Evolutionary conservation across 306 rosid genomes (phyloP).

Genomic region (Fagus crenata): DNA sequence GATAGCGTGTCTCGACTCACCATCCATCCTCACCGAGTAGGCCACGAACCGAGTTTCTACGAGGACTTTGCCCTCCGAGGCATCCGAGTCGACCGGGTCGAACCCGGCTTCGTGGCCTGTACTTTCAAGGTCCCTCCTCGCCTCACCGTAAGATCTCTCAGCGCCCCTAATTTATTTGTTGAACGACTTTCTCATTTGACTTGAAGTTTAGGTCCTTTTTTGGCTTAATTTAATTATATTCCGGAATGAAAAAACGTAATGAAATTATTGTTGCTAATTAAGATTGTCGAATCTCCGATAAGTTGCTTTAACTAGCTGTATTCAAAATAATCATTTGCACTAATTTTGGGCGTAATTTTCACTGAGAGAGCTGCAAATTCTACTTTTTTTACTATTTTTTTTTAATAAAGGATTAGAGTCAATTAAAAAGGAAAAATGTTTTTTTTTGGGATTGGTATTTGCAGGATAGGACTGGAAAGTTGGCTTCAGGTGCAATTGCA

Average conservation of each 20-base stretch:
- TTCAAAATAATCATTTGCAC: too few species aligned
- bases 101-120: constrained; percentile 65
- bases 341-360: not conserved
- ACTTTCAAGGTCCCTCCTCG: constrained; percentile 73
- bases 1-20: constrained; percentile 44
- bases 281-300: too few species aligned
- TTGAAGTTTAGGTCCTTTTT: not conserved
- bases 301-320: too few species aligned
- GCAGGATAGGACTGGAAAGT: constrained; percentile 69
- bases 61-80: constrained; percentile 56
- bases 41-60: constrained; percentile 44
- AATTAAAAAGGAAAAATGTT: constrained; percentile 5
- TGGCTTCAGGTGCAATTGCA: constrained; percentile 72
- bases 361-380: not conserved
- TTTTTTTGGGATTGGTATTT: constrained; percentile 9
- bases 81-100: constrained; percentile 69
- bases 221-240: too few species aligned
- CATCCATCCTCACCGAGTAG: constrained; percentile 33
- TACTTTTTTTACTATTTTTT: not conserved
- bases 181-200: not conserved
- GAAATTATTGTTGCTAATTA: too few species aligned
- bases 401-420: not conserved
- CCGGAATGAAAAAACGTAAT: too few species aligned
- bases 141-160: constrained; percentile 42
- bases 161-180: not conserved